Base-by-base conservation (phyloP, 2,329 filamentous ascomycete species). In the Colletotrichum gigasporum region DNA sequence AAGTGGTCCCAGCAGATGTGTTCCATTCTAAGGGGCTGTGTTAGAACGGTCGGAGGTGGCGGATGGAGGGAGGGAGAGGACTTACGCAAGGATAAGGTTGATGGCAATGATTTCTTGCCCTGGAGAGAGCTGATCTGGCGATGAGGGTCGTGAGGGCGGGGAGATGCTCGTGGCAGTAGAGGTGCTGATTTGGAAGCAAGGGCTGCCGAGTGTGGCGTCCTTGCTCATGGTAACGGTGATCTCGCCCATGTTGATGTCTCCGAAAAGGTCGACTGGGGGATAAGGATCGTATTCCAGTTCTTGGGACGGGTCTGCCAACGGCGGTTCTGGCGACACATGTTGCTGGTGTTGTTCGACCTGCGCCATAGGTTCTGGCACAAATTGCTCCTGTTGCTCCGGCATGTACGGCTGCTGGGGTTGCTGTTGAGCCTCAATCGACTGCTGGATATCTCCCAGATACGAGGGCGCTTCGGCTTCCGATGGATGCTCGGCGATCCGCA, bases 81-180 rank as follows among this genome's bases (percentile, higher is more conserved):
- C 82, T 68, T 75, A 86, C 83, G 81, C 79, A 20, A 86, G 75
- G 60, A 86, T 84, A 55, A 86, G 85, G 72, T 86, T 86, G 67
- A 86, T 79, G 16, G 78, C 82, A 42, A 76, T 73, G 41, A 82
- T 78, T 30, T 80, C 82, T 68, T 85, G 77, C 3, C 73, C 72
- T 1, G 73, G 71, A 5, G 74, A 77, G 62, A 78, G 72, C 47
- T 72, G 73, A 11, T 70, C 70, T 59, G 35, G 53, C 30, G 6
- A 63, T 57, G 8, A 71, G 69, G 55, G 69, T 69, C 4, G 63
- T 59, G 14, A 47, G 26, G 20, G 69, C 7, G 62, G 7, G 14
- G 30, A 69, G 34, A 57, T 67, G 34, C 67, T 57, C 57, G 69
- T 70, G 12, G 67, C 58, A 1, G 71, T 71, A 37, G 67, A 70